Evolutionary conservation across 164 flowering plant genomes (phyloP), one percentile per base, ranked within the genome.

Genomic region (Buxus sempervirens): DNA sequence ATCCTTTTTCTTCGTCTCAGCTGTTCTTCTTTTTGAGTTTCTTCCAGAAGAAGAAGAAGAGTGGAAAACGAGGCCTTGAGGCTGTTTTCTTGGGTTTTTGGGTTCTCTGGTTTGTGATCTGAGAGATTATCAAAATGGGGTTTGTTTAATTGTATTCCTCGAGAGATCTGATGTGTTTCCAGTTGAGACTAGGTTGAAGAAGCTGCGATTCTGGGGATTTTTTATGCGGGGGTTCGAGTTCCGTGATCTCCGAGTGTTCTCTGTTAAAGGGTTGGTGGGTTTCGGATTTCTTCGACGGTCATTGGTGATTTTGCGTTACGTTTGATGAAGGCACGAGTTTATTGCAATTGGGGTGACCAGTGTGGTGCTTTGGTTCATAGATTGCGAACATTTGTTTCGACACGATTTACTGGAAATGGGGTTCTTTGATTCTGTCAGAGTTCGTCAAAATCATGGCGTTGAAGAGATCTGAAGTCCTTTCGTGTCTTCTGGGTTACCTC

Each of bases 391-490:
- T 38, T 27, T 54, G 57, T 55, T 54, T 60, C 66, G 41, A 32
- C 64, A 58, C 41, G 16, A 9, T 14, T 18, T 26, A 20, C 25
- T 65, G 65, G 64, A 67, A 69, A 68, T 81, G 80, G 73, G 70
- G 67, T 12, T 73, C 72, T 68, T 22, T 69, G 73, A 48, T 79
- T 70, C 70, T 66, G 57, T 63, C 53, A 25, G 67, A 69, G 73
- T 69, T 74, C 64, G 36, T 58, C 51, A n/a, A 28, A 9, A 13
- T 41, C 38, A 20, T 54, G 69, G n/a, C 25, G 45, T 57, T 59
- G 4, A 22, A 62, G 77, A 78, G 83, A 77, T 79, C 81, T 77
- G 68, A 65, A 25, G 51, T 69, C 53, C 60, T 62, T 70, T 55
- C 61, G 54, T 62, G 61, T 54, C 49, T 60, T 9, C 15, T 58